phyloP scores from a whole-genome alignment of 75 land plant species.

The Larix kaempferi region DNA sequence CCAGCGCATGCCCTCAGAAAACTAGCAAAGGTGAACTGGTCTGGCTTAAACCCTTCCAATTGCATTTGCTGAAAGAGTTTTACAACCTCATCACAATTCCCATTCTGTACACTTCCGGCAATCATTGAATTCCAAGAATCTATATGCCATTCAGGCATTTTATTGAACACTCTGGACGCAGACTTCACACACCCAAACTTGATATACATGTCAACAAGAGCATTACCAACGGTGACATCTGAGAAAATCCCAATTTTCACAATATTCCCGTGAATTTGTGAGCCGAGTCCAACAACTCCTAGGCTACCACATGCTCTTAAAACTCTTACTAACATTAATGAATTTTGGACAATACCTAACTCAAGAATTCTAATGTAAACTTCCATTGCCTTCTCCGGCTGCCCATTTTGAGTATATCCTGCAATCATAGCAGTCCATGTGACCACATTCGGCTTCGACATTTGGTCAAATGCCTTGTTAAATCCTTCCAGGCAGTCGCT shows the following conservation, averaged over 20 bases:
- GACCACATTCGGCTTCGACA: conserved; percentile 2
- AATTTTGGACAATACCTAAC: neutral
- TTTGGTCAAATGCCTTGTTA: conserved; percentile 18
- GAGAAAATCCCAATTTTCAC: conserved; percentile 8
- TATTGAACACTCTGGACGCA: conserved; percentile 21
- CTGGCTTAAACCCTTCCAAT: conserved; percentile 23
- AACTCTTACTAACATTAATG: conserved; percentile 3
- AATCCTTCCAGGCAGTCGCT: conserved; percentile 20
- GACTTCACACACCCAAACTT: conserved; percentile 31
- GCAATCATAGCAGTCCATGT: conserved; percentile 27
- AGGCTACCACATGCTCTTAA: conserved; percentile 36
- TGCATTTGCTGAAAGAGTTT: conserved; percentile 32
- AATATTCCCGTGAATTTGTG: conserved; percentile 32
- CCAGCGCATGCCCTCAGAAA: conserved; percentile 47
- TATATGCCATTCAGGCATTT: conserved; percentile 24
- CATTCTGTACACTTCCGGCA: conserved; percentile 28
- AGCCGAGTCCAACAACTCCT: conserved; percentile 18
- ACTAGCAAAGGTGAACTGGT: conserved; percentile 27
- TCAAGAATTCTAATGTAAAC: neutral
- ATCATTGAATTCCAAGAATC: conserved; percentile 46
- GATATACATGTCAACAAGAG: conserved; percentile 44
- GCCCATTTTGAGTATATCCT: conserved; percentile 12
- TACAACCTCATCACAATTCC: conserved; percentile 17
- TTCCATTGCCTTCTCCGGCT: conserved; percentile 1
- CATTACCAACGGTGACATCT: conserved; percentile 25